Evolutionary conservation across 805 yeast species (phyloP).

Genomic region (Yarrowia osloensis): DNA sequence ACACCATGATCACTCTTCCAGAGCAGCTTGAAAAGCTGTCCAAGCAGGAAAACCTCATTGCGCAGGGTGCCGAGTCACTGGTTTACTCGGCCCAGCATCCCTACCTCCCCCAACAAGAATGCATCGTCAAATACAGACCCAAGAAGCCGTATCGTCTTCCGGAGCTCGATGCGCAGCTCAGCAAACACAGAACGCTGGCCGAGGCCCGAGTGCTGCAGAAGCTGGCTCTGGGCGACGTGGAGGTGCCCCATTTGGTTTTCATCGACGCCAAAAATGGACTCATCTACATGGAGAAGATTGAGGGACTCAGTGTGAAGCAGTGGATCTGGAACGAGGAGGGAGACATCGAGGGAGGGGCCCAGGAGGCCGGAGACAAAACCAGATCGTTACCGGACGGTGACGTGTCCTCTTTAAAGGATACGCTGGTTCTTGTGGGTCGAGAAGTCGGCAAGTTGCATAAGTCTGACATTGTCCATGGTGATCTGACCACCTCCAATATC

Average conservation of each 20-base stretch:
- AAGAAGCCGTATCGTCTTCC: slow-evolving; percentile 89
- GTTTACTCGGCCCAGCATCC: slow-evolving; percentile 70
- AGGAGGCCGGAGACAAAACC: slow-evolving; percentile 1
- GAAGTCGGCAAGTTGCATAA: slow-evolving; percentile 71
- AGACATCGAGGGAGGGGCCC: slow-evolving; percentile 26
- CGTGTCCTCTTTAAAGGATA: slow-evolving; percentile 33
- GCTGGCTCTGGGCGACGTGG: slow-evolving; percentile 53
- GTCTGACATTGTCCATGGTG: slow-evolving; percentile 87
- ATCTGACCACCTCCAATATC: slow-evolving; percentile 86
- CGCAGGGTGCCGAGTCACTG: slow-evolving; percentile 92
- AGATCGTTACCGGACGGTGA: not conserved
- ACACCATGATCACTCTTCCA: slow-evolving; percentile 21
- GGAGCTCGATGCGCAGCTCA: slow-evolving; percentile 69
- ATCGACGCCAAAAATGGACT: slow-evolving; percentile 78
- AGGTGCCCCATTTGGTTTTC: slow-evolving; percentile 71
- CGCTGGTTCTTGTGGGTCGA: slow-evolving; percentile 55
- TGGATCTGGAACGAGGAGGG: slow-evolving; percentile 42
- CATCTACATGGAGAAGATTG: slow-evolving; percentile 85
- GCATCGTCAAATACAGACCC: slow-evolving; percentile 81
- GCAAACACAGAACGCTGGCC: slow-evolving; percentile 77
- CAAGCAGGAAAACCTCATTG: slow-evolving; percentile 47
- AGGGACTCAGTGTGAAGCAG: slow-evolving; percentile 44
- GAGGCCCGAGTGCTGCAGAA: slow-evolving; percentile 78
- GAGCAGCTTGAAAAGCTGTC: not conserved
- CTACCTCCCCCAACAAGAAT: slow-evolving; percentile 48